phyloP scores from a whole-genome alignment of 768 basidiomycete species.

The Melanogaster broomeanus region DNA sequence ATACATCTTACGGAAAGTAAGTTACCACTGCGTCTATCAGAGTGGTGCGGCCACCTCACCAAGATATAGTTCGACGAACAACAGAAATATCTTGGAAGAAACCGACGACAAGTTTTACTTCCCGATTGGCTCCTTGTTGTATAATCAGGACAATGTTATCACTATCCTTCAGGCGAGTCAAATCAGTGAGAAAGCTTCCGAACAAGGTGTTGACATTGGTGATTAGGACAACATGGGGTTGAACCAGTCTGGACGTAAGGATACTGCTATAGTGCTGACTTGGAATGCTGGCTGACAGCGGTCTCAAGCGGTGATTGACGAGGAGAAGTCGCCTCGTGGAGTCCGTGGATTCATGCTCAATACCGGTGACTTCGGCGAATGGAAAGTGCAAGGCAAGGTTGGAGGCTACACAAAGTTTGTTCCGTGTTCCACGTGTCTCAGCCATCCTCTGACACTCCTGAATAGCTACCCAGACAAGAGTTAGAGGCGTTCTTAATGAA shows the following conservation, averaged over 20 bases:
- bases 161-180: slow-evolving; percentile 69
- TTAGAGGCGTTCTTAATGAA: slow-evolving; percentile 69
- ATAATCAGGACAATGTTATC: slow-evolving; percentile 68
- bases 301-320: slow-evolving; percentile 42
- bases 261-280: background rate
- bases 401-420: slow-evolving; percentile 68
- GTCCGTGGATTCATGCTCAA: slow-evolving; percentile 76
- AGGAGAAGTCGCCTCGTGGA: slow-evolving; percentile 74
- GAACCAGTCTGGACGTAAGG: slow-evolving; percentile 58
- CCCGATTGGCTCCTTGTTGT: slow-evolving; percentile 52
- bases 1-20: slow-evolving; percentile 75
- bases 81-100: slow-evolving; percentile 58
- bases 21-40: slow-evolving; percentile 18
- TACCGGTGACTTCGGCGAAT: slow-evolving; percentile 56
- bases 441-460: background rate
- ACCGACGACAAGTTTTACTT: slow-evolving; percentile 68
- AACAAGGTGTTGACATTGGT: slow-evolving; percentile 2
- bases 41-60: background rate
- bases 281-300: slow-evolving; percentile 2
- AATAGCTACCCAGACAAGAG: slow-evolving; percentile 75
- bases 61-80: slow-evolving; percentile 62
- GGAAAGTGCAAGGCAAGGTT: slow-evolving; percentile 77
- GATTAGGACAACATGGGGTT: slow-evolving; percentile 78
- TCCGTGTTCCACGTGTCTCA: background rate
- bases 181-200: background rate